phyloP scores from a whole-genome alignment of 169 alveolate species.

The Cryptosporidium ubiquitum region DNA sequence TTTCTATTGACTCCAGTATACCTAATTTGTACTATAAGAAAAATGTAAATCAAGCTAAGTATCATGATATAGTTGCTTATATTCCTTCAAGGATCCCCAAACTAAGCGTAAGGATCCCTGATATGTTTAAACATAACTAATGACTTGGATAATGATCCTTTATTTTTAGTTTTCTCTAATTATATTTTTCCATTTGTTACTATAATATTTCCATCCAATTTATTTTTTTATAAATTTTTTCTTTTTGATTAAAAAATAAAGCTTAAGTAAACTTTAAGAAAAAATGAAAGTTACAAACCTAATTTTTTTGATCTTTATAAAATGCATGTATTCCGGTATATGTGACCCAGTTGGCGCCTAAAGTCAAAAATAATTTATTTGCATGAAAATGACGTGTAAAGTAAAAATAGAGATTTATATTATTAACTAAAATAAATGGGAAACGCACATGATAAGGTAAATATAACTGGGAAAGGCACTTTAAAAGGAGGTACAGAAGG shows the following conservation, averaged over 20 bases:
- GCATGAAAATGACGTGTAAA: slow-evolving; percentile 16
- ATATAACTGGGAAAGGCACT: not conserved
- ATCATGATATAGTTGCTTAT: slow-evolving; percentile 14
- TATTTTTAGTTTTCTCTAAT: not conserved
- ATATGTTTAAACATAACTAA: not conserved
- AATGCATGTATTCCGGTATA: slow-evolving; percentile 23
- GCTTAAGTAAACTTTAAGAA: not conserved
- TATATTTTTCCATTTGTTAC: not conserved
- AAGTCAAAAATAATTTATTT: not conserved
- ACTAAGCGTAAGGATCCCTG: slow-evolving; percentile 36
- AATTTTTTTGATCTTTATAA: no score
- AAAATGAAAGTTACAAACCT: no score
- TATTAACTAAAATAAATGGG: not conserved
- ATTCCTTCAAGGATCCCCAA: slow-evolving; percentile 39
- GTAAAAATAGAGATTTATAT: not conserved
- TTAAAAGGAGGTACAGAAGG: not conserved
- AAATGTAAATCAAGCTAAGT: not conserved
- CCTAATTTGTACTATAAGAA: not conserved
- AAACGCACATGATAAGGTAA: not conserved
- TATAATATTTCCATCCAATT: not conserved
- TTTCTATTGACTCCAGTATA: slow-evolving; percentile 28
- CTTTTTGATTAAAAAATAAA: not conserved
- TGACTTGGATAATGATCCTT: not conserved
- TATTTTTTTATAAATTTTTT: not conserved
- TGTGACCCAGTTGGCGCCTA: slow-evolving; percentile 22